These are phyloP conservation scores for Globisporangium sylvaticum DNA, from an alignment of 352 stramenopile species.

Conservation along the genomic window DNA sequence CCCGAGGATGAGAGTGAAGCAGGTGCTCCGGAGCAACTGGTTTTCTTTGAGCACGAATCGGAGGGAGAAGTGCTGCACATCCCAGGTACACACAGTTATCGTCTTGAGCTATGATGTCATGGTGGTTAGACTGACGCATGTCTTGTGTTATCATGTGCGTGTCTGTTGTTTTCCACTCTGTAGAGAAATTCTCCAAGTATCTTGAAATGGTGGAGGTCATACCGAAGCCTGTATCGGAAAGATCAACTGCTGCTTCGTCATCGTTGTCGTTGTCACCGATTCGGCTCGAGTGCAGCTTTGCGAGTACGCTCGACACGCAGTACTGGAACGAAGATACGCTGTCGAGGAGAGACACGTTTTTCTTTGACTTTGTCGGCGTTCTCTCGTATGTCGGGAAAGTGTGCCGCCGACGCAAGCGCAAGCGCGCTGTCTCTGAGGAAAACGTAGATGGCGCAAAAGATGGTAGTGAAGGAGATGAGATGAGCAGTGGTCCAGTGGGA, in stretches of 20 bases:
- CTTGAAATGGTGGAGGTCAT: constrained; percentile 33
- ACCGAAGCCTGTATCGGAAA: constrained; percentile 8
- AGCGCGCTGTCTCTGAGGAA: constrained; percentile 3
- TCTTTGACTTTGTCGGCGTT: constrained; percentile 69
- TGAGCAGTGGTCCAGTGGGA: constrained; percentile 4
- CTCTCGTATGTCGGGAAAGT: constrained; percentile 48
- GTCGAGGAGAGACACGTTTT: constrained; percentile 19
- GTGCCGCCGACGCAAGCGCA: constrained; percentile 29
- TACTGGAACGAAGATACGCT: constrained; percentile 19
- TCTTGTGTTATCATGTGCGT: background rate
- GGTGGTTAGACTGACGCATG: background rate
- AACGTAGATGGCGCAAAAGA: background rate
- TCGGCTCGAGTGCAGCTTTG: constrained; percentile 48
- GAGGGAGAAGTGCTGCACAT: constrained; percentile 31
- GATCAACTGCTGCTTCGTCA: background rate
- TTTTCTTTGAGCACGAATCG: constrained; percentile 34
- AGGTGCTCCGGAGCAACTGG: constrained; percentile 8
- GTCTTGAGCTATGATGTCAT: background rate
- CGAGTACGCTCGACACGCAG: constrained; percentile 29
- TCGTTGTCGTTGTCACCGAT: constrained; percentile 4
- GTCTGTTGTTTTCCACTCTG: too few species aligned
- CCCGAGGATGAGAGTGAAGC: constrained; percentile 13
- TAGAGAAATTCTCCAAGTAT: constrained; percentile 60
- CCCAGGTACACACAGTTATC: constrained; percentile 17
- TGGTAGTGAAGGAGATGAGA: background rate